phyloP scores from a whole-genome alignment of 306 rosid genomes.

The Casuarina glauca region DNA sequence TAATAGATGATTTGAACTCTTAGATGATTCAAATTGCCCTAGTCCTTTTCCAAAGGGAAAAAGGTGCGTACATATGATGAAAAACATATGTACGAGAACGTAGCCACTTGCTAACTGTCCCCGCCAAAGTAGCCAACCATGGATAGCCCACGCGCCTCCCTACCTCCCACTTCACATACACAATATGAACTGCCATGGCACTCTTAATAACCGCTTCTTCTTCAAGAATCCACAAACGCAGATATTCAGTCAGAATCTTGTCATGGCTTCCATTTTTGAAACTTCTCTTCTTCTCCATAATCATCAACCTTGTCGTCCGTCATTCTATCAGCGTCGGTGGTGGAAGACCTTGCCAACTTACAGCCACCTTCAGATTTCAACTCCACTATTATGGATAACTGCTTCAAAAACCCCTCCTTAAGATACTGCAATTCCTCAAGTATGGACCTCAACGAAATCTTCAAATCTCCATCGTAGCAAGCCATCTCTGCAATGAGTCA shows the following conservation, averaged over 20 bases:
- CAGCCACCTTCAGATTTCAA: slow-evolving; percentile 63
- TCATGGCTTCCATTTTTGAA: slow-evolving; percentile 51
- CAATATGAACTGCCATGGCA: background rate
- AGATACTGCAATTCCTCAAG: slow-evolving; percentile 63
- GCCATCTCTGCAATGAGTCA: slow-evolving; percentile 75
- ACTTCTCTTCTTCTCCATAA: slow-evolving; percentile 23
- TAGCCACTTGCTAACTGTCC: background rate
- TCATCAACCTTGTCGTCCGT: slow-evolving; percentile 19
- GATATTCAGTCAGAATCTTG: background rate
- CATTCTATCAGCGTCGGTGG: slow-evolving; percentile 46
- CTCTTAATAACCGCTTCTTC: background rate
- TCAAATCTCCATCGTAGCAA: slow-evolving; percentile 68
- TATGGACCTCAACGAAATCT: slow-evolving; percentile 54
- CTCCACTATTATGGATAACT: slow-evolving; percentile 57
- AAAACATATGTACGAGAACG: too few relatives aligned
- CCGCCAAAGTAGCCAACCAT: background rate
- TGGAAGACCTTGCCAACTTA: slow-evolving; percentile 62
- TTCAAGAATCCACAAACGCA: background rate
- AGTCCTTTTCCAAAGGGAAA: too few relatives aligned
- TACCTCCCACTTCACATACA: background rate
- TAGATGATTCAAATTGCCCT: too few relatives aligned
- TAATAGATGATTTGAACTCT: too few relatives aligned
- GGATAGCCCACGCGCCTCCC: background rate
- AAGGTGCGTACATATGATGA: too few relatives aligned
- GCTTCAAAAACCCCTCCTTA: slow-evolving; percentile 58